Conservation (phyloP, 805 yeast genomes). For the Metahyphopichia silvanorum region DNA sequence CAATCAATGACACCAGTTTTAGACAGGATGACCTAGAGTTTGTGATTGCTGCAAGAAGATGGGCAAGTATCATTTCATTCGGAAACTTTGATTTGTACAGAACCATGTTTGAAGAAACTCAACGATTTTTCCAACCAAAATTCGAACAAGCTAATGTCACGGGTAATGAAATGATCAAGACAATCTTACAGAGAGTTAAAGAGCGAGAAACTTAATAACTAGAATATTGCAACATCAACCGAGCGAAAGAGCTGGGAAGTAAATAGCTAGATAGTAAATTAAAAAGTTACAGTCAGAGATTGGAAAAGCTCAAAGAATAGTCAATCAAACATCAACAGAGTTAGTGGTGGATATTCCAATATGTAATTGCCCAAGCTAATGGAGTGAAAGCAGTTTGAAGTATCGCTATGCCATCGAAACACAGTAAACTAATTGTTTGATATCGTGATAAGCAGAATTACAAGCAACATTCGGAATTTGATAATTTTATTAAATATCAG, state of each 20-base stretch:
- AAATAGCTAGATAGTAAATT: background rate
- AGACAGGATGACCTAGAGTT: constrained; percentile 91
- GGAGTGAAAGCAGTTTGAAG: too few relatives aligned
- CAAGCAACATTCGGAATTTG: too few relatives aligned
- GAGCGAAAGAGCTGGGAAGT: too few relatives aligned
- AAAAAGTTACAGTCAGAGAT: background rate
- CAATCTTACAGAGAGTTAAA: constrained; percentile 50
- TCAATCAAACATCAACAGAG: background rate
- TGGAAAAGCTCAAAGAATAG: background rate
- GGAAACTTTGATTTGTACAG: constrained; percentile 75
- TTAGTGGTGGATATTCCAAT: background rate
- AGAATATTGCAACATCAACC: too few relatives aligned
- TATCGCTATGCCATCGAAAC: too few relatives aligned
- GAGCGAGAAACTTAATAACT: constrained; percentile 26
- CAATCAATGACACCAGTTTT: constrained; percentile 62
- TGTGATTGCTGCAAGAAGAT: constrained; percentile 82
- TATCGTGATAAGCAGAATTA: too few relatives aligned
- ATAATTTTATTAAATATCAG: too few relatives aligned
- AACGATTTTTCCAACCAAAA: constrained; percentile 81
- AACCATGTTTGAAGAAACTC: constrained; percentile 72
- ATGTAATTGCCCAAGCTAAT: background rate
- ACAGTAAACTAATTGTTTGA: too few relatives aligned
- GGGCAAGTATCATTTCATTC: constrained; percentile 79
- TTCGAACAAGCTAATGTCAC: constrained; percentile 81
- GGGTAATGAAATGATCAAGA: constrained; percentile 92